Evolutionary conservation across 108 stramenopile species (phyloP), one percentile per base, ranked within the genome.

Genomic region (Cyclotella atomus): DNA sequence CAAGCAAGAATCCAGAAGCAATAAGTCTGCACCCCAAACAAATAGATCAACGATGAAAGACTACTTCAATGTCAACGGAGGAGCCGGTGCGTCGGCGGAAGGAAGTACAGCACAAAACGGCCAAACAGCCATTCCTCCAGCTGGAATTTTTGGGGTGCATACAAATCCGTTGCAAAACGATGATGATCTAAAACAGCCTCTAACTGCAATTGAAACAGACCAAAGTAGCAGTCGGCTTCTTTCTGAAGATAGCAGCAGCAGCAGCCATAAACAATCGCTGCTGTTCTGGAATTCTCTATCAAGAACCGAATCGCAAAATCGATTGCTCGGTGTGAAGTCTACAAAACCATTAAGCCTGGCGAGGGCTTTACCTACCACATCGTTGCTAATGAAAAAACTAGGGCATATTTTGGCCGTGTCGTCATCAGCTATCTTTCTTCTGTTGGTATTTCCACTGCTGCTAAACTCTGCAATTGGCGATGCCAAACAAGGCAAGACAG

Each of bases 381-480:
- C 68, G 10, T 28, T 64, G 27, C 41, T 78, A 15, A 78, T 78
- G 77, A 78, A 67, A 60, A 62, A 64, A 17, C 33, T 78, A 0
- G 54, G 53, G 0, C 56, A 63, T 34, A 34, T 59, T 17, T 33
- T 78, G 32, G 57, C 56, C 53, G 30, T 78, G 16, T 78, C 77
- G n/a, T 78, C 77, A 19, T 71, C 77, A 1, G 68, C 69, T 34
- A 71, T 78, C 34, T 65, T 78, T 35, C 65, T 78, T 19, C 57
- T 78, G 21, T 29, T 79, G 12, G 78, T 79, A 27, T 79, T 79
- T 44, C 78, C 78, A 30, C 59, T 79, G 16, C 50, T 79, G 15
- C 25, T 79, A 34, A 55, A 65, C 19, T 79, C 65, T 3, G 78
- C 78, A 23, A 72, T 79, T 20, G n/a, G 24, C 59, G 78, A 79